Base-by-base conservation (phyloP, 2,329 filamentous ascomycete species). In the Cercospora berteroae region DNA sequence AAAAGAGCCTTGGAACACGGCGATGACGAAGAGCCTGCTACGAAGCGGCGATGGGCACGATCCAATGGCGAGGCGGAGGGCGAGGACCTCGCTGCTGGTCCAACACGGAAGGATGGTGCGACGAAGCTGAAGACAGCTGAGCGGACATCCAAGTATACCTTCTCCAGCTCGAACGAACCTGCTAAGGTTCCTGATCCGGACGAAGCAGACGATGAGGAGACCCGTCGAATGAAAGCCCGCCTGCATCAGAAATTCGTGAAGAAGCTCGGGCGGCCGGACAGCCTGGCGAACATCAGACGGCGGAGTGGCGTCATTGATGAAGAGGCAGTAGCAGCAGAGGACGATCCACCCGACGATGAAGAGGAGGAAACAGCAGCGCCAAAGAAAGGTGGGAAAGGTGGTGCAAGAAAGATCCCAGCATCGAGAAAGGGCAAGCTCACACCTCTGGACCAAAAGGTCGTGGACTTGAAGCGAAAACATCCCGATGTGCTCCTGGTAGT, bases 401-500 rank as follows among this genome's bases (percentile, higher is more conserved):
- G 80, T 70, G 82, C 81, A 3, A 81, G 77, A 72, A 88, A 84
- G 72, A 82, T 80, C 23, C 71, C 80, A 76, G 67, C 82, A 75
- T 71, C 83, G 70, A 96, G 92, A 80, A 96, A 93, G 77, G 87
- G 87, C 69, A 86, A 97, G 77, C 86, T 99, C 68, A 99, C 95
- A 0, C 95, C 95, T 0, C 91, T 99, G 89, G 94, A 98, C 78
- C 87, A 91, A 48, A 95, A 98, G 75, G 91, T 97, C 66, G 85
- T 99, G 5, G 94, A 96, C 18, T 96, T 99, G 79, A 99, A 99
- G 81, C 86, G 89, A 68, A 92, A 94, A 73, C 89, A 98, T 77
- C 86, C 93, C 82, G 95, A 98, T 77, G 95, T 94, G 0, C 75
- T 99, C 20, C 84, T 99, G 63, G 91, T 98, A 12, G 89, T 98